Conservation (phyloP, 208 protist genomes). For the Naegleria fowleri region DNA sequence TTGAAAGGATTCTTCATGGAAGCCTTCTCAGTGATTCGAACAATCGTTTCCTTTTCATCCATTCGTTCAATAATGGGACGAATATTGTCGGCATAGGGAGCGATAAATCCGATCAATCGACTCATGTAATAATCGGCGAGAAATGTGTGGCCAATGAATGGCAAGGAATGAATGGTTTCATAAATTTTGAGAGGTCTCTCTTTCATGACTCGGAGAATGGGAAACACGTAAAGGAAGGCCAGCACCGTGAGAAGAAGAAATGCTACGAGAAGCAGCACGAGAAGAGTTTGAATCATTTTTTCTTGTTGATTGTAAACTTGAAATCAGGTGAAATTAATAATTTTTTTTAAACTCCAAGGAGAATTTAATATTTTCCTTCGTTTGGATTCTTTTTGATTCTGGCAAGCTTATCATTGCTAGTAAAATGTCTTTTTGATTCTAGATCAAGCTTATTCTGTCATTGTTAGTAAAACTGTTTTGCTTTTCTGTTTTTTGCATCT, state of each 20-base stretch:
- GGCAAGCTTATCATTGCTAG: too few species aligned
- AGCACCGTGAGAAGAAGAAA: not conserved
- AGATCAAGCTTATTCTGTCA: too few species aligned
- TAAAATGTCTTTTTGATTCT: too few species aligned
- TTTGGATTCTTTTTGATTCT: too few species aligned
- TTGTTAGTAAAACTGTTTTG: too few species aligned
- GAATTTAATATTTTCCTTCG: too few species aligned
- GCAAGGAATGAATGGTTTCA: not conserved
- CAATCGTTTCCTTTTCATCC: not conserved
- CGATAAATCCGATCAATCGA: not conserved
- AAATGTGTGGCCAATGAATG: not conserved
- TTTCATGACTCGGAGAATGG: not conserved
- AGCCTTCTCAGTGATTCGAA: not conserved
- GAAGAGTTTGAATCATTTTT: not conserved
- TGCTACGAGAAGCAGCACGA: not conserved
- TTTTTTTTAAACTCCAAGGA: too few species aligned
- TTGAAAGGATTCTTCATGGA: not conserved
- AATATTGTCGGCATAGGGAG: not conserved
- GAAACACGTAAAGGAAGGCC: not conserved
- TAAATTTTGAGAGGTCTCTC: not conserved
- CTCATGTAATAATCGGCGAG: not conserved
- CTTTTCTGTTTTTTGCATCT: too few species aligned
- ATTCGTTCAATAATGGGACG: not conserved
- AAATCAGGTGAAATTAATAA: too few species aligned
- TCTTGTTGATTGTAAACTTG: too few species aligned